A percentile compares a stretch with the other conserved stretches of the same genome.
phyloP scores from a whole-genome alignment of 495 filamentous ascomycete genomes.

The Talaromyces ruber region DNA sequence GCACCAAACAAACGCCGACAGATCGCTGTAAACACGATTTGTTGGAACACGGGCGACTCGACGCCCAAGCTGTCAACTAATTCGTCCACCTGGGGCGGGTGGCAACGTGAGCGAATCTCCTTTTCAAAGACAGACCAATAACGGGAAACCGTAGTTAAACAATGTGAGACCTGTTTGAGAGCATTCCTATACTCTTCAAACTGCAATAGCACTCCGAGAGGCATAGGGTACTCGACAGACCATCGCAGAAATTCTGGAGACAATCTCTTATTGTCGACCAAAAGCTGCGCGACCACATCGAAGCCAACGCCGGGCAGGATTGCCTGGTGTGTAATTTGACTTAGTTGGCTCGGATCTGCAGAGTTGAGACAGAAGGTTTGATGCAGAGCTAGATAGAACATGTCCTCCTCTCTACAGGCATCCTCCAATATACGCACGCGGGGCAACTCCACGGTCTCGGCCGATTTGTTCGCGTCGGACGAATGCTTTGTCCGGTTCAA shows the following conservation, averaged over 20 bases:
- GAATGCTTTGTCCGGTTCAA: slow-evolving; percentile 6
- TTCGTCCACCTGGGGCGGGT: slow-evolving; percentile 56
- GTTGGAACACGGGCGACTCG: slow-evolving; percentile 46
- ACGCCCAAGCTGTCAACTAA: slow-evolving; percentile 40
- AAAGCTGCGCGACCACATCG: slow-evolving; percentile 18
- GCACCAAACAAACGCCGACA: slow-evolving; percentile 19
- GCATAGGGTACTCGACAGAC: slow-evolving; percentile 44
- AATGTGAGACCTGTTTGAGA: slow-evolving; percentile 20
- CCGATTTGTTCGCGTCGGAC: slow-evolving; percentile 1
- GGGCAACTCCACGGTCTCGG: slow-evolving; percentile 33
- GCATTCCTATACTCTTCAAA: slow-evolving; percentile 15
- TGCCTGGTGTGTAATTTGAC: slow-evolving; percentile 9
- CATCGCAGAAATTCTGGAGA: slow-evolving; percentile 33
- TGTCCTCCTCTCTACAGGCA: slow-evolving; percentile 48
- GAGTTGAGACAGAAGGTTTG: slow-evolving; percentile 56
- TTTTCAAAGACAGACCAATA: slow-evolving; percentile 20
- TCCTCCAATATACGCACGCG: slow-evolving; percentile 45
- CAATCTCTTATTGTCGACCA: slow-evolving; percentile 27
- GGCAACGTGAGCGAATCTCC: slow-evolving; percentile 25
- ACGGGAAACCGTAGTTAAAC: slow-evolving; percentile 25
- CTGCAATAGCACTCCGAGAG: slow-evolving; percentile 17
- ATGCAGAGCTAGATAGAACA: slow-evolving; percentile 59
- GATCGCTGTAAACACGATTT: slow-evolving; percentile 50
- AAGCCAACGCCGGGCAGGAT: slow-evolving; percentile 17
- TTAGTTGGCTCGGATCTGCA: slow-evolving; percentile 10